phyloP scores from a whole-genome alignment of 768 basidiomycete species.

The Lyophyllum atratum region DNA sequence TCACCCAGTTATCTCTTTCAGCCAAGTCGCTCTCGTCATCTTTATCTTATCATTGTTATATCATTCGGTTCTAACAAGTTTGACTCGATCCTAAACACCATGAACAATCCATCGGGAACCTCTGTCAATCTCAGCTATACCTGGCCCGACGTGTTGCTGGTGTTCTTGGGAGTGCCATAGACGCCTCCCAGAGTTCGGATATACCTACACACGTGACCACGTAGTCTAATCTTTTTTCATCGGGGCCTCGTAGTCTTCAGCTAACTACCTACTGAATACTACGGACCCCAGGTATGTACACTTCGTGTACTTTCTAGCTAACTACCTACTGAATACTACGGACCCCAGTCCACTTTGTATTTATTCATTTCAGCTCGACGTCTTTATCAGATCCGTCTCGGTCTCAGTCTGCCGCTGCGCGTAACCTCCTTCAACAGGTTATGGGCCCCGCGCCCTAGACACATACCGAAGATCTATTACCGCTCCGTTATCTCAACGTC shows the following conservation, averaged over 20 bases:
- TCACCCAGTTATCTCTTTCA: too few relatives aligned
- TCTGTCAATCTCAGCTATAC: too few relatives aligned
- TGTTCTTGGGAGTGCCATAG: background rate
- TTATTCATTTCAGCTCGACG: background rate
- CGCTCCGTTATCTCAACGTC: background rate
- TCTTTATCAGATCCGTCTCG: background rate
- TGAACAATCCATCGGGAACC: too few relatives aligned
- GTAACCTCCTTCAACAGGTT: background rate
- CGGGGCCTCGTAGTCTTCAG: background rate
- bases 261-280: background rate
- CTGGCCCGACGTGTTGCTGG: background rate
- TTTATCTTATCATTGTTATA: too few relatives aligned
- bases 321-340: background rate
- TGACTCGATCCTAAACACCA: too few relatives aligned
- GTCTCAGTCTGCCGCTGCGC: background rate
- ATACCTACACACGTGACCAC: background rate
- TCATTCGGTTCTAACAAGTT: too few relatives aligned
- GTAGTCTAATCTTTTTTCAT: background rate
- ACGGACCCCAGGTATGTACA: background rate
- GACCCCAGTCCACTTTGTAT: background rate
- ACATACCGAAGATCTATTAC: background rate
- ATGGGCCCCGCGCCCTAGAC: slow-evolving; percentile 1
- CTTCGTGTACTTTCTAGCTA: background rate
- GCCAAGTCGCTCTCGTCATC: too few relatives aligned
- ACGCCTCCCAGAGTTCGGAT: background rate